These are phyloP conservation scores for Colletotrichum siamense DNA, from an alignment of 2,329 filamentous ascomycete genomes.

Conservation along the genomic window DNA sequence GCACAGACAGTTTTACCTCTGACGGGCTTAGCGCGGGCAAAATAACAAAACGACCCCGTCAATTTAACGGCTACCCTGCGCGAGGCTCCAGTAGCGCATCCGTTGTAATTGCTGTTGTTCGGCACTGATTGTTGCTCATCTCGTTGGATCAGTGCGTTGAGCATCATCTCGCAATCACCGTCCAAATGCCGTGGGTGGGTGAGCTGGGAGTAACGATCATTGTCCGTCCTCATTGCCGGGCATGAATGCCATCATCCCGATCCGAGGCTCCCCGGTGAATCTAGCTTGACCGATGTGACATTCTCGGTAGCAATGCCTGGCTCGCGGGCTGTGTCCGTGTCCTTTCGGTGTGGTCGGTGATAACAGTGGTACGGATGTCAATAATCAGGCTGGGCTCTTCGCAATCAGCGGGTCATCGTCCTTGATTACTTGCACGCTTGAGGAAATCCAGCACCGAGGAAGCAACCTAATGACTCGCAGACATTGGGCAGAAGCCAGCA, in stretches of 20 bases:
- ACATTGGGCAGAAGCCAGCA: background rate
- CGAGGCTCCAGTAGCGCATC: background rate
- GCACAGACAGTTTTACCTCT: no score
- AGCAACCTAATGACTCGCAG: background rate
- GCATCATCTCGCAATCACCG: background rate
- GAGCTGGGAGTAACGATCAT: background rate
- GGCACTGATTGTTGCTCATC: background rate
- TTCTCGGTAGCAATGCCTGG: background rate
- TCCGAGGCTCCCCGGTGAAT: background rate
- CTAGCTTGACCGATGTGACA: background rate
- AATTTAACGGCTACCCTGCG: no score
- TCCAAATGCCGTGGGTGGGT: background rate
- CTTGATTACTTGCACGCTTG: background rate
- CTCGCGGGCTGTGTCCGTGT: background rate
- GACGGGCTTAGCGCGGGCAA: no score
- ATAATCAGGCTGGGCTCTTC: background rate
- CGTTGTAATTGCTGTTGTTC: background rate
- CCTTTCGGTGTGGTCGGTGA: background rate
- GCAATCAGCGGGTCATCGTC: background rate
- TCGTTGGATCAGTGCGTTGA: accelerated
- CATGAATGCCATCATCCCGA: background rate
- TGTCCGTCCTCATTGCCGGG: background rate
- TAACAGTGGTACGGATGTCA: background rate
- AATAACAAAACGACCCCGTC: no score
- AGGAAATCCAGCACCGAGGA: background rate